Percentiles rank a stretch among this genome's conserved stretches.
phyloP scores from a whole-genome alignment of 495 filamentous ascomycete genomes.

The Aspergillus nidulans region DNA sequence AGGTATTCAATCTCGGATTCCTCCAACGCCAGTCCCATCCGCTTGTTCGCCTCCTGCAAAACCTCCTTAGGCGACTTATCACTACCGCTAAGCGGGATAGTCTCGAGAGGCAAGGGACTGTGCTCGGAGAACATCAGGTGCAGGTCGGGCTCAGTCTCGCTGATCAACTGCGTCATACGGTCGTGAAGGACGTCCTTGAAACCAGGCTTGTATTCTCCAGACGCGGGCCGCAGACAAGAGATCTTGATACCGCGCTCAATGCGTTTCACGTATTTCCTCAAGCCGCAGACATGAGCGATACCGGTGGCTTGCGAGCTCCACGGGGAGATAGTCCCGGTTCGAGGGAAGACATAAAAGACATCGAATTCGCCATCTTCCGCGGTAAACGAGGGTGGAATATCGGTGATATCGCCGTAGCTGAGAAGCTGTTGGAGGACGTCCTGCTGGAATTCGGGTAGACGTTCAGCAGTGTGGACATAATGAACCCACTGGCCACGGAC shows the following conservation, averaged over 20 bases:
- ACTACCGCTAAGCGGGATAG: slow-evolving; percentile 63
- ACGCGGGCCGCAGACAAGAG: slow-evolving; percentile 46
- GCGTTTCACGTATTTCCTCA: slow-evolving; percentile 66
- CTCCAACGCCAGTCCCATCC: slow-evolving; percentile 81
- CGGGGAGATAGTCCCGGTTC: slow-evolving; percentile 81
- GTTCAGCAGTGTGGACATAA: slow-evolving; percentile 49
- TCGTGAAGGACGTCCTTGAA: slow-evolving; percentile 76
- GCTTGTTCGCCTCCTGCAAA: slow-evolving; percentile 75
- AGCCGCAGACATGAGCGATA: slow-evolving; percentile 87
- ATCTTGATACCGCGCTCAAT: slow-evolving; percentile 82
- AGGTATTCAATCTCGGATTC: slow-evolving; percentile 90
- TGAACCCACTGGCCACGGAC: slow-evolving; percentile 63
- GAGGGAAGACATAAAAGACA: slow-evolving; percentile 69
- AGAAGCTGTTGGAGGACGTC: slow-evolving; percentile 56
- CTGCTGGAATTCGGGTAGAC: slow-evolving; percentile 38
- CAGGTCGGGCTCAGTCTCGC: slow-evolving; percentile 59
- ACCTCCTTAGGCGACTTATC: slow-evolving; percentile 60
- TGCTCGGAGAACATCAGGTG: slow-evolving; percentile 75
- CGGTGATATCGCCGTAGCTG: slow-evolving; percentile 55
- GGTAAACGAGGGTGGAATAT: slow-evolving; percentile 41
- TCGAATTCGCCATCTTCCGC: slow-evolving; percentile 39
- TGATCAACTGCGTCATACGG: slow-evolving; percentile 85
- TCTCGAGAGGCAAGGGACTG: slow-evolving; percentile 62
- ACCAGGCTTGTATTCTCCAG: slow-evolving; percentile 42
- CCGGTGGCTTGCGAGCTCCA: slow-evolving; percentile 96